Evolutionary conservation across 805 yeast genomes (phyloP).

Genomic region (Cyberlindnera xishuangbannaensis): DNA sequence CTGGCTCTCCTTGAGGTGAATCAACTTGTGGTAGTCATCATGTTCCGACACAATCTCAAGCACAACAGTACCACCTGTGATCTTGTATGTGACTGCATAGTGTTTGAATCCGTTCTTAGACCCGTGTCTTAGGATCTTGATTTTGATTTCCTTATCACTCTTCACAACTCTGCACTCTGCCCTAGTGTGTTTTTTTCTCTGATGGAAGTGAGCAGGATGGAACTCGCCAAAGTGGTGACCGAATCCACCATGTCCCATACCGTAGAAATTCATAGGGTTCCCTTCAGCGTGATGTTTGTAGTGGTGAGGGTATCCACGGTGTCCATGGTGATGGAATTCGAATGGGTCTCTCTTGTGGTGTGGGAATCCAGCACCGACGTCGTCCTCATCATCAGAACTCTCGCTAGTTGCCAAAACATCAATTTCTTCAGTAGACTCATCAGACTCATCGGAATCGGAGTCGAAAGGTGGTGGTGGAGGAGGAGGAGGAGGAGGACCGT

Average conservation of each 20-base stretch:
- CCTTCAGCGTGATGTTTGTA: too few relatives aligned
- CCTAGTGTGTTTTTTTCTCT: too few relatives aligned
- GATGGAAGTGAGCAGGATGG: too few relatives aligned
- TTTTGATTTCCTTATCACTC: conserved; percentile 3
- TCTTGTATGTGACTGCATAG: conserved; percentile 15
- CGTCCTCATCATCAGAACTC: too few relatives aligned
- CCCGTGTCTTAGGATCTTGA: conserved; percentile 15
- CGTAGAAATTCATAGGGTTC: too few relatives aligned
- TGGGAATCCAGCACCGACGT: too few relatives aligned
- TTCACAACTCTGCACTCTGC: background rate
- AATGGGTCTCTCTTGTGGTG: too few relatives aligned
- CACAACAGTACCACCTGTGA: conserved; percentile 5
- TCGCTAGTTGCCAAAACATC: too few relatives aligned
- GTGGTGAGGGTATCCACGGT: too few relatives aligned
- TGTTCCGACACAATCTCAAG: conserved; percentile 11
- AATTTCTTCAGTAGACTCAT: conserved; percentile 1
- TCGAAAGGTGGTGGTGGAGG: conserved; percentile 5
- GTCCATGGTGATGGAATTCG: too few relatives aligned
- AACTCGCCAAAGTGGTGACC: too few relatives aligned
- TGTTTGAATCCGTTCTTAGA: conserved; percentile 11
- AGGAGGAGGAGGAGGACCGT: conserved; percentile 5
- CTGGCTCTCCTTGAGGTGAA: conserved; percentile 9
- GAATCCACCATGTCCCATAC: too few relatives aligned
- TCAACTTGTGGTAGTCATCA: conserved; percentile 16
- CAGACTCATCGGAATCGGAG: background rate